Base-by-base conservation (phyloP, 257 asterid genomes). In the Avicennia marina region DNA sequence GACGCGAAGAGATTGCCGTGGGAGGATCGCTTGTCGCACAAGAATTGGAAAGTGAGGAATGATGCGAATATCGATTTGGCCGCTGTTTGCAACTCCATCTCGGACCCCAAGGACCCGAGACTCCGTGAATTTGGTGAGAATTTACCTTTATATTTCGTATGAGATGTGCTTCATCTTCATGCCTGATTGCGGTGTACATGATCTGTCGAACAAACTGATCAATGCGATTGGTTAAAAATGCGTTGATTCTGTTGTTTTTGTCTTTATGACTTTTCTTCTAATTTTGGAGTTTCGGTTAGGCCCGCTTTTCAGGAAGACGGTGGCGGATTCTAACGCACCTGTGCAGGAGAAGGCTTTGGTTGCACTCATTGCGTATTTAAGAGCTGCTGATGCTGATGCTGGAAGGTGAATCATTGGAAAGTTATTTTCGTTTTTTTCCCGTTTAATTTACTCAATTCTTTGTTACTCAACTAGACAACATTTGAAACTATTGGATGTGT, bases 281-380 rank as follows among this genome's bases (percentile, higher is more conserved):
- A 58, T 41, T 40, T 24, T 56, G 45, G 44, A 26, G 39, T 34
- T 68, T 55, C 69, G 63, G 61, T 44, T 56, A 93, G 99, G 97
- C 58, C 82, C 78, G 3, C 89, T 77, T 79, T 93, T 93, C 74
- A 80, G 65, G 81, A 93, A 93, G 78, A 41, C 83, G 6, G 78
- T 93, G 60, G 85, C 95, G 64, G 97, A 93, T 70, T 74, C 97
- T 9, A 89, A 93, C 81, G 91, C 97, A 8, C 99, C 99, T 0
- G 99, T 89, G 50, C 99, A 93, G 77, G 99, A 93, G 80, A 93
- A 89, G 83, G 99, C 97, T 11, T 74, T 93, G 26, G 99, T 89
- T 74, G 97, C 96, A 21, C 95, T 93, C 39, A 86, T 93, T 74
- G 95, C 91, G 21, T 93, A 64, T 74, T 72, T 93, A 65, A 93